Percentiles rank a stretch among this genome's conserved stretches.
These are phyloP conservation scores for Fusarium metavorans DNA, from an alignment of 2,329 filamentous ascomycete genomes.

Conservation along the genomic window DNA sequence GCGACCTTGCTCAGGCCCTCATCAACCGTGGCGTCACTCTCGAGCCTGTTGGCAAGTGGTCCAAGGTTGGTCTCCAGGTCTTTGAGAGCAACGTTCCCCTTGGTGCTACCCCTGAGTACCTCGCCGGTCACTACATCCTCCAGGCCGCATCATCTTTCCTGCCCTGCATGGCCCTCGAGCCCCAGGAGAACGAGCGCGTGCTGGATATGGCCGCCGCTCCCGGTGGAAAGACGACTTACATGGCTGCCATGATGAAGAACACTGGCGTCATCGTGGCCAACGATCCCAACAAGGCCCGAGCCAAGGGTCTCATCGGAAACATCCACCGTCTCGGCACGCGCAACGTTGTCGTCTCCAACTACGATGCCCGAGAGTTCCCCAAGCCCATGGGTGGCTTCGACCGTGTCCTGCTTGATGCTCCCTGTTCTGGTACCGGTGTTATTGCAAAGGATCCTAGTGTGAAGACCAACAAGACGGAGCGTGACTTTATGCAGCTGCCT, in stretches of 20 bases:
- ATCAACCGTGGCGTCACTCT: constrained; percentile 97
- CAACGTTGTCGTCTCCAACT: constrained; percentile 95
- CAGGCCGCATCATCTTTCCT: constrained; percentile 97
- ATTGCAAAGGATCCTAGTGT: constrained; percentile 97
- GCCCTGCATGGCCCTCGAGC: constrained; percentile 95
- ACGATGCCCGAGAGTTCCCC: constrained; percentile 94
- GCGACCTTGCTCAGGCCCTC: constrained; percentile 89
- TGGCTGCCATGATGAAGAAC: constrained; percentile 96
- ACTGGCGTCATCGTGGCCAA: constrained; percentile 96
- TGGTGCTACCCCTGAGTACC: constrained; percentile 96
- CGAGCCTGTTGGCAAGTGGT: constrained; percentile 98
- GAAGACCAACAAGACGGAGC: constrained; percentile 98
- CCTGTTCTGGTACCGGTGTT: constrained; percentile 96
- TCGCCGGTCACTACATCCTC: constrained; percentile 97
- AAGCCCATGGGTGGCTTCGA: constrained; percentile 96
- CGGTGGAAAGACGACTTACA: constrained; percentile 95
- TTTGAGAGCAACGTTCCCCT: constrained; percentile 90
- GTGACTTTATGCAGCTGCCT: constrained; percentile 92
- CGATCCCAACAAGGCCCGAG: constrained; percentile 92
- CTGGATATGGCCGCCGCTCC: constrained; percentile 96
- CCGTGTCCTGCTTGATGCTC: constrained; percentile 91
- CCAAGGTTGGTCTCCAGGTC: constrained; percentile 95
- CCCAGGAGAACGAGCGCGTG: constrained; percentile 90
- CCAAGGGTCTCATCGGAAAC: constrained; percentile 98
- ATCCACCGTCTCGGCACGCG: constrained; percentile 93